phyloP scores from a whole-genome alignment of 805 yeast genomes.

The Nadsonia fulvescens region DNA sequence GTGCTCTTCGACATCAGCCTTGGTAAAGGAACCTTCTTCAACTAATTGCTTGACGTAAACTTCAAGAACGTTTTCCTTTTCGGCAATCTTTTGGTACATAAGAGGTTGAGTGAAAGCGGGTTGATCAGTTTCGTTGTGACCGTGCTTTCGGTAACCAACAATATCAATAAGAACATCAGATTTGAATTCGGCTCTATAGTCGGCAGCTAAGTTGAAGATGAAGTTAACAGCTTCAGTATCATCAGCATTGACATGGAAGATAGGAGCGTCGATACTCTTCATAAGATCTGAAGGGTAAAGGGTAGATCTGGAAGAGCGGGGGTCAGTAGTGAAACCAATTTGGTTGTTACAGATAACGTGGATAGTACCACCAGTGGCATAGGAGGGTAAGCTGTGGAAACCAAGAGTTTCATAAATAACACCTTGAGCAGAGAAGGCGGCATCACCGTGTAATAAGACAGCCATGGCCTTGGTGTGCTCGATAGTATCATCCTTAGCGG shows the following conservation, averaged over 20 bases:
- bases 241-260: conserved; percentile 98
- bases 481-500: conserved; percentile 74
- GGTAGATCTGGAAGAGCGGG: conserved; percentile 92
- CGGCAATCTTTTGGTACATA: conserved; percentile 83
- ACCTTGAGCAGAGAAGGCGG: conserved; percentile 98
- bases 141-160: conserved; percentile 96
- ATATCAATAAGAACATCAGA: conserved; percentile 91
- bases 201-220: conserved; percentile 91
- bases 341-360: conserved; percentile 95
- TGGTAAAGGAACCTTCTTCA: conserved; percentile 74
- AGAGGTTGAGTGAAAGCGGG: conserved; percentile 97
- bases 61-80: conserved; percentile 78
- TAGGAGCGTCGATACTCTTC: conserved; percentile 91
- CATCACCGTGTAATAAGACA: conserved; percentile 93
- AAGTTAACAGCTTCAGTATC: conserved; percentile 88
- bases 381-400: conserved; percentile 78
- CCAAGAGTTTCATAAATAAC: conserved; percentile 98
- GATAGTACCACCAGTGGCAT: conserved; percentile 95
- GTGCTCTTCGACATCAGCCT: conserved; percentile 85
- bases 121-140: conserved; percentile 99
- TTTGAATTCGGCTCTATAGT: conserved; percentile 95
- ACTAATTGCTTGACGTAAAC: conserved; percentile 65
- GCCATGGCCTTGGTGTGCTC: conserved; percentile 75
- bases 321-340: conserved; percentile 98
- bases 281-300: conserved; percentile 97